phyloP scores from a whole-genome alignment of 106 monocot genomes.

The Posidonia australis region DNA sequence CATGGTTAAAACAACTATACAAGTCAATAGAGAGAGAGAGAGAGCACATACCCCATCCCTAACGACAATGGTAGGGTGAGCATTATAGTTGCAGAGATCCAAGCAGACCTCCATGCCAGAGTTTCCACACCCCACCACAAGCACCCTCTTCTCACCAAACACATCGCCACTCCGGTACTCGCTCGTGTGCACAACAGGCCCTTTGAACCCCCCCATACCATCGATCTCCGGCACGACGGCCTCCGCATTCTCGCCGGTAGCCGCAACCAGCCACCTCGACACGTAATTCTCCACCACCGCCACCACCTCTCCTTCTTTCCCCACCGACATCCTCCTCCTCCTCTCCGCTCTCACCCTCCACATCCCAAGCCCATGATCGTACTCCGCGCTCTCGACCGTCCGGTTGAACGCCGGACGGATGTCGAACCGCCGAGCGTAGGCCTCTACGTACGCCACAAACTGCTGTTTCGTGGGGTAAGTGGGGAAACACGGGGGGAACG shows the following conservation, averaged over 20 bases:
- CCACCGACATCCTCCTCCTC: neutral
- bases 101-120: constrained; percentile 24
- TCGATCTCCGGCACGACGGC: constrained; percentile 9
- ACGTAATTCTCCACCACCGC: constrained; percentile 1
- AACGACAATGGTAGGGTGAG: constrained; percentile 10
- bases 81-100: constrained; percentile 15
- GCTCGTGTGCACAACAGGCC: constrained; percentile 8
- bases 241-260: constrained; percentile 24
- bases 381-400: constrained; percentile 7
- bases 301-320: neutral
- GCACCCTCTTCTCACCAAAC: constrained; percentile 10
- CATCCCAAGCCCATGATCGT: neutral
- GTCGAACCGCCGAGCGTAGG: constrained; percentile 8
- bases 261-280: constrained; percentile 13
- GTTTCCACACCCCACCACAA: constrained; percentile 24
- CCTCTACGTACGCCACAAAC: constrained; percentile 12
- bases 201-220: constrained; percentile 8
- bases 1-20: neutral
- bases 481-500: constrained; percentile 10
- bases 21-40: neutral
- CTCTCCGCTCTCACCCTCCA: constrained; percentile 11
- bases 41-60: constrained; percentile 5
- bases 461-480: constrained; percentile 16
- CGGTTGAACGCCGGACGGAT: constrained; percentile 5
- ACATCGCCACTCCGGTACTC: constrained; percentile 5